Evolutionary conservation across 805 yeast genomes (phyloP), one percentile per base, ranked within the genome.

Genomic region (Saccharomycopsis oosterbeekiorum): DNA sequence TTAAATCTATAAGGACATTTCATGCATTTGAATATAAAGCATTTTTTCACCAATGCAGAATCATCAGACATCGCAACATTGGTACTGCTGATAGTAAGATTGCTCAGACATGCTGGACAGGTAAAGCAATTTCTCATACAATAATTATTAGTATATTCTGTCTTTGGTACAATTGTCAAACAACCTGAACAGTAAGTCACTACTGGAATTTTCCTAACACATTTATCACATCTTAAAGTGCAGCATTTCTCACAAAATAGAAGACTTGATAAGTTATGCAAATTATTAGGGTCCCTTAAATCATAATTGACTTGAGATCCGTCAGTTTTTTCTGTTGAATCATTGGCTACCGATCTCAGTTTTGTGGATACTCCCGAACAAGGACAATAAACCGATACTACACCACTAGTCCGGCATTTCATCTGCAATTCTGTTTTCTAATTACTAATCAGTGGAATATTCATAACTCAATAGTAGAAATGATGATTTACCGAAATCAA

Each of bases 21-120:
- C 2, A 65, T 63, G 67, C 84, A 80, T 14, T 63, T 65, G 59
- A 80, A 78, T 8, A 58, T 59, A 62, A 79, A 80, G 1, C 69
- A 59, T 64, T 78, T 79, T 1, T 75, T 75, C 14, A 26, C 54
- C 12, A 67, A 67, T 40, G 63, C 55, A 14, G 59, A 26, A 11
- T 55, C 50, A 54, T 63, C 62, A 51, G 67, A 61, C 24, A 56
- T 59, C 19, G 54, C 47, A 40, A 64, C 58, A 65, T 68, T 56
- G 47, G 63, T 55, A 0, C 69, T 61, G 24, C 60, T 63, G 2
- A 70, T 65, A 1, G 56, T 59, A 19, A 72, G 57, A 54, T 64
- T 61, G 2, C 59, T 54, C 6, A 47, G 47, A 58, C 78, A 74
- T 1, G 42, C 17, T 0, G 78, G 77, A 62, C 78, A 75, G 4